phyloP scores from a whole-genome alignment of 805 yeast genomes.

The Vanderwaltozyma tropicalis region DNA sequence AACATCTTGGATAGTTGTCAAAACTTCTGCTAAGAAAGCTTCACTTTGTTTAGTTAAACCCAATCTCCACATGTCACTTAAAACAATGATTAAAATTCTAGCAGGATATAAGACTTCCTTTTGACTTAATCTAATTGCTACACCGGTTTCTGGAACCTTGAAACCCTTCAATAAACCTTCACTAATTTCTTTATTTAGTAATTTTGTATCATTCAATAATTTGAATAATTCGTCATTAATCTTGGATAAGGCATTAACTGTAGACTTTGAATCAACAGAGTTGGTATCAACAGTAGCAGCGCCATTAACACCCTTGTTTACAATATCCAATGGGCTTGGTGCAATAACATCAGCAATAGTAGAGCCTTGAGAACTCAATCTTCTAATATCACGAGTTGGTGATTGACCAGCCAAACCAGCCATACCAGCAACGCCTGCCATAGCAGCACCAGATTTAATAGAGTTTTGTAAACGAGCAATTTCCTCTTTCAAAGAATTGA shows the following conservation, averaged over 20 bases:
- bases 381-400: constrained; percentile 25
- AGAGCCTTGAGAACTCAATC: constrained; percentile 18
- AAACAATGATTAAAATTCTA: constrained; percentile 79
- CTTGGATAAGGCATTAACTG: constrained; percentile 48
- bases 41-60: constrained; percentile 91
- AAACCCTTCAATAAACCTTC: constrained; percentile 78
- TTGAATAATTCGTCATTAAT: constrained; percentile 68
- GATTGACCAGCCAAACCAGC: constrained; percentile 26
- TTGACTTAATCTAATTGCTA: constrained; percentile 69
- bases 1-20: constrained; percentile 75
- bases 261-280: constrained; percentile 20
- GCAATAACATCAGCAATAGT: constrained; percentile 8
- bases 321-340: constrained; percentile 13
- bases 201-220: constrained; percentile 58
- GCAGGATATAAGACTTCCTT: constrained; percentile 95
- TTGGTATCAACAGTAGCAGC: constrained; percentile 8
- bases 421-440: constrained; percentile 7
- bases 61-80: constrained; percentile 96
- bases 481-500: constrained; percentile 37
- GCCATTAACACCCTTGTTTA: constrained; percentile 8
- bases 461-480: constrained; percentile 34
- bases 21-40: constrained; percentile 77
- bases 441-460: constrained; percentile 24
- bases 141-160: constrained; percentile 77
- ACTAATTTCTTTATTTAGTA: constrained; percentile 71